phyloP scores from a whole-genome alignment of 2,329 filamentous ascomycete genomes.

The Trichoderma brevicompactum region DNA sequence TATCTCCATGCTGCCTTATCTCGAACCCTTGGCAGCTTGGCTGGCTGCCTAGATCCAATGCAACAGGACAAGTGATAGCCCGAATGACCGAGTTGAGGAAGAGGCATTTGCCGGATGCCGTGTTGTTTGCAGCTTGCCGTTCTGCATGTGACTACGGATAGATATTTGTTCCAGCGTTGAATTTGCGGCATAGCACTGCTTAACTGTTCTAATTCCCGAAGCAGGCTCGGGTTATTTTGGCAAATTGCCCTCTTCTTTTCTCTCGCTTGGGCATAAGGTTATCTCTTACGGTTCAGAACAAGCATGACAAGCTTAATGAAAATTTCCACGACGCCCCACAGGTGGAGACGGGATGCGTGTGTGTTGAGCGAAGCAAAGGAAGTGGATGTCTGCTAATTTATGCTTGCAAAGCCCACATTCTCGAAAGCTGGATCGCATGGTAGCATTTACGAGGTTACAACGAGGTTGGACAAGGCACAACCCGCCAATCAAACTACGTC shows the following conservation, averaged over 20 bases:
- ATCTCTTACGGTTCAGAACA: conserved; percentile 18
- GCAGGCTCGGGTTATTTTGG: neutral
- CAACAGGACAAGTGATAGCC: neutral
- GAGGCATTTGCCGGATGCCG: neutral
- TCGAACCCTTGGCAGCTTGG: neutral
- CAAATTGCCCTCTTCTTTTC: neutral
- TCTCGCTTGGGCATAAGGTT: conserved; percentile 19
- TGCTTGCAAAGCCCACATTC: neutral
- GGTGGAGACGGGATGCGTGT: neutral
- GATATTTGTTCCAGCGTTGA: neutral
- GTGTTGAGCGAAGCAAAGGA: neutral
- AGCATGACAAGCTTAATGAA: conserved; percentile 13
- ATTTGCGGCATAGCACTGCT: neutral
- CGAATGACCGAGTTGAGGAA: neutral
- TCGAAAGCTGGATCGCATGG: conserved; percentile 1
- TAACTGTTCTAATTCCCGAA: too few species aligned
- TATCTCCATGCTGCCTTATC: neutral
- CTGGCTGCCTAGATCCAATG: neutral
- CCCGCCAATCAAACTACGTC: neutral
- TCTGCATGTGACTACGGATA: neutral
- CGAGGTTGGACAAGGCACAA: too few species aligned
- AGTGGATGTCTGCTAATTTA: neutral
- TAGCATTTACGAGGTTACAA: conserved; percentile 17
- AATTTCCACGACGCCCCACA: neutral
- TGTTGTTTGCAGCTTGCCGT: neutral